These are phyloP conservation scores for Aspergillus viridinutans DNA, from an alignment of 2,329 filamentous ascomycete genomes.

Conservation along the genomic window DNA sequence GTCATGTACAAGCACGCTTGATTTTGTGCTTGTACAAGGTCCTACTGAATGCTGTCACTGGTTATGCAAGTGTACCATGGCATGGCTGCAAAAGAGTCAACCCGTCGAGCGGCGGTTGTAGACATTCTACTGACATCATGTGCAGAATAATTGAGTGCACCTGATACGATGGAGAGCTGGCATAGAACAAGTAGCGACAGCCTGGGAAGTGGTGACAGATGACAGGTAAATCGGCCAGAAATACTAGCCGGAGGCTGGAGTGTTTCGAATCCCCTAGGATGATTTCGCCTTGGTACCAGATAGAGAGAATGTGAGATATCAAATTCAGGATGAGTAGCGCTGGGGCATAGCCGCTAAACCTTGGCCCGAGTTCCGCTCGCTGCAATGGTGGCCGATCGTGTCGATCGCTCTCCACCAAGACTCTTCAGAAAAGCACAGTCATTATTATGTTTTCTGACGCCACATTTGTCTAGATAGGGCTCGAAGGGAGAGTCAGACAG, in stretches of 20 bases:
- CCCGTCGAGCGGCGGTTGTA: neutral
- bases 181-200: neutral
- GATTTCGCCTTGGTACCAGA: neutral
- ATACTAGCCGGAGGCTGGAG: neutral
- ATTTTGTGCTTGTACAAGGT: neutral
- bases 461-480: neutral
- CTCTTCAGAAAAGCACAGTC: neutral
- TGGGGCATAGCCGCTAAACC: slow-evolving; percentile 13
- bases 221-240: neutral
- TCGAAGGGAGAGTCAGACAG: neutral
- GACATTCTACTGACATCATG: neutral
- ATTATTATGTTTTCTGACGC: neutral
- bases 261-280: neutral
- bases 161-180: neutral
- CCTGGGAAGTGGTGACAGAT: neutral
- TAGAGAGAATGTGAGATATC: slow-evolving; percentile 26
- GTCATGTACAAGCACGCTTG: neutral
- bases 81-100: neutral
- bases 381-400: slow-evolving; percentile 8
- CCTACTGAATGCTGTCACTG: neutral
- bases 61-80: neutral
- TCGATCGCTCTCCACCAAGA: slow-evolving; percentile 1
- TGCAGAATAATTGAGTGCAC: neutral
- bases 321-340: slow-evolving; percentile 4
- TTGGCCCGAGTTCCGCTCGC: slow-evolving; percentile 4